These are phyloP conservation scores for Suhomyces sp. DNA, from an alignment of 805 yeast species.

Conservation along the genomic window DNA sequence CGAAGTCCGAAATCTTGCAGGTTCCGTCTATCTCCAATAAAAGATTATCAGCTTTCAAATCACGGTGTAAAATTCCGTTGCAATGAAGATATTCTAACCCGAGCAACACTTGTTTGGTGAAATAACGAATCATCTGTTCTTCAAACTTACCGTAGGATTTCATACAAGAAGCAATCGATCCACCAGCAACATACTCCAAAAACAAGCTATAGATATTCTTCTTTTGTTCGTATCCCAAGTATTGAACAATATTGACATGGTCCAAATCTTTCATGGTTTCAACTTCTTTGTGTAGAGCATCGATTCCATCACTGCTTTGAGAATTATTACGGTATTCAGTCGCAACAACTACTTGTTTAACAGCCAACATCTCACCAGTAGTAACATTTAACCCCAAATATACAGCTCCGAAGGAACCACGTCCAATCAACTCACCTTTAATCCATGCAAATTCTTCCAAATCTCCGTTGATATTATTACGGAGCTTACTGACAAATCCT, in stretches of 20 bases:
- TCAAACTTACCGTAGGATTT: slow-evolving; percentile 83
- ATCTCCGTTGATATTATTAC: slow-evolving; percentile 60
- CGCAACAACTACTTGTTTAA: slow-evolving; percentile 84
- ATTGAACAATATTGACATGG: slow-evolving; percentile 92
- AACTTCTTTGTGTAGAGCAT: slow-evolving; percentile 85
- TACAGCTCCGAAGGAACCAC: slow-evolving; percentile 95
- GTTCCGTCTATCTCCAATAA: slow-evolving; percentile 88
- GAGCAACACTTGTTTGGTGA: slow-evolving; percentile 75
- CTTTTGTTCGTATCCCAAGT: slow-evolving; percentile 84
- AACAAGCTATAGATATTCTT: slow-evolving; percentile 79
- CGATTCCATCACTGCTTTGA: slow-evolving; percentile 48
- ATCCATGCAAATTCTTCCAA: slow-evolving; percentile 94
- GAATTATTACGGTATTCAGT: slow-evolving; percentile 14
- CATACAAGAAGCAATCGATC: slow-evolving; percentile 86
- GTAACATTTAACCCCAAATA: slow-evolving; percentile 90
- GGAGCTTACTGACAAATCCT: slow-evolving; percentile 64
- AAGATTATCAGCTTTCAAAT: slow-evolving; percentile 90
- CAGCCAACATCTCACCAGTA: slow-evolving; percentile 98
- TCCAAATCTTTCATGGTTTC: slow-evolving; percentile 92
- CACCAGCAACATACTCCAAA: slow-evolving; percentile 96
- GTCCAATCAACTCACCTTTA: slow-evolving; percentile 93
- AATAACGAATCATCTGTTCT: slow-evolving; percentile 66
- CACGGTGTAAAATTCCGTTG: slow-evolving; percentile 87
- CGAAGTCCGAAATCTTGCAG: slow-evolving; percentile 94
- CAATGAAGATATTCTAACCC: slow-evolving; percentile 89